Base-by-base conservation (phyloP, 495 filamentous ascomycete genomes). In the Penicillium malachiteum region DNA sequence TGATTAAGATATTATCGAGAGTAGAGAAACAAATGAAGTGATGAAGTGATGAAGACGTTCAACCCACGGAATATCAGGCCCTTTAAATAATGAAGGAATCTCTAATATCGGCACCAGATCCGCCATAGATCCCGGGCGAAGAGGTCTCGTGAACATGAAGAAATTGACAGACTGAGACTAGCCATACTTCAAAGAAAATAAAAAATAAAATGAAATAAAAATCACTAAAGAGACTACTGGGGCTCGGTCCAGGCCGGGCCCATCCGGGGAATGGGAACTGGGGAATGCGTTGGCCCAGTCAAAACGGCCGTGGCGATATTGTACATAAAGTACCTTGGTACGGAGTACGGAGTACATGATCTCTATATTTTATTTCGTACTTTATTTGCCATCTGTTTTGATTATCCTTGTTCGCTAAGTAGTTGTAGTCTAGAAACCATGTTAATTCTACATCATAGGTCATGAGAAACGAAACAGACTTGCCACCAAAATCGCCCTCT, bases 71-170 rank as follows among this genome's bases (percentile, higher is more conserved):
- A 26, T 26, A 31, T 32, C 32, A 30, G 26, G 10, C 10, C 37
- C 50, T 55, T 59, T 59, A 54, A 50, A 55, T 58, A 55, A 43
- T 49, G 34, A 8, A 26, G 9, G 9, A 21, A 5, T 13, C 9
- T 16, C 14, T 16, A 21, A 8, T 8, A 12, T 43, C 40, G 40
- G 40, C 40, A 43, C 47, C 47, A 38, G 16, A 49, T 18, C 16
- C 47, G 14, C 7, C 21, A 43, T 8, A 8, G 18, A 26, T 46
- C 41, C 50, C 38, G 37, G 40, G 41, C 7, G 30, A 35, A 12
- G 31, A 46, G 58, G 61, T 60, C 61, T 64, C 61, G 61, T 64
- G 61, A 55, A 60, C 61, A 64, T 26, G 48, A 52, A 57, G 38
- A 57, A 35, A 52, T 51, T 64, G 54, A 26, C 33, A 31, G 51